Evolutionary conservation across 345 rosid genomes (phyloP).

Genomic region (Citrus glauca): DNA sequence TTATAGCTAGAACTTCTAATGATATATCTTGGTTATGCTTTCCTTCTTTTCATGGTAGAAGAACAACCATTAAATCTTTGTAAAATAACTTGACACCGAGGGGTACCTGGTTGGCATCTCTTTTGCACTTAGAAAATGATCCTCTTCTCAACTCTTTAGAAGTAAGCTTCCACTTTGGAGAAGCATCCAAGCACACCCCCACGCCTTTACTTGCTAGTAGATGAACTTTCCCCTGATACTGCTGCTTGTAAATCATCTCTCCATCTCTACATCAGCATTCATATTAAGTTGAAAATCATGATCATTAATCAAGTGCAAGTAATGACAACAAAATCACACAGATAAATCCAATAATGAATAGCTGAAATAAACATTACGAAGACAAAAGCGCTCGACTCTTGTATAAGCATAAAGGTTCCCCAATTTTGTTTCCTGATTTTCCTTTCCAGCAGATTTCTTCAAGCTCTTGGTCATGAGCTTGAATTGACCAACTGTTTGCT

Average conservation of each 20-base stretch:
- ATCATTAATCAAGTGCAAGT: not conserved
- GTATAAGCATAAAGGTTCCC: conserved; percentile 60
- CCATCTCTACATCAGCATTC: conserved; percentile 46
- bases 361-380: conserved; percentile 35
- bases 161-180: conserved; percentile 60
- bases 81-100: not conserved
- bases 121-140: conserved; percentile 63
- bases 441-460: conserved; percentile 71
- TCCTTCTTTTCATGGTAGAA: not conserved
- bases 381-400: conserved; percentile 46
- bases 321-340: not conserved
- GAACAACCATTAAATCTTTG: not conserved
- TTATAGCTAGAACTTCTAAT: not conserved
- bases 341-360: conserved; percentile 1
- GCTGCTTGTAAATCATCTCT: conserved; percentile 36
- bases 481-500: conserved; percentile 55
- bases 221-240: conserved; percentile 40
- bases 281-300: not conserved
- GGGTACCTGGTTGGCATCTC: conserved; percentile 78
- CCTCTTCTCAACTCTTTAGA: conserved; percentile 54
- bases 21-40: too few species aligned
- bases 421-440: conserved; percentile 21
- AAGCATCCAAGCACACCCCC: conserved; percentile 71
- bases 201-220: conserved; percentile 47
- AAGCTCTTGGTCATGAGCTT: conserved; percentile 38